Evolutionary conservation across 768 basidiomycete genomes (phyloP).

Genomic region (Pseudohyphozyma bogoriensis): DNA sequence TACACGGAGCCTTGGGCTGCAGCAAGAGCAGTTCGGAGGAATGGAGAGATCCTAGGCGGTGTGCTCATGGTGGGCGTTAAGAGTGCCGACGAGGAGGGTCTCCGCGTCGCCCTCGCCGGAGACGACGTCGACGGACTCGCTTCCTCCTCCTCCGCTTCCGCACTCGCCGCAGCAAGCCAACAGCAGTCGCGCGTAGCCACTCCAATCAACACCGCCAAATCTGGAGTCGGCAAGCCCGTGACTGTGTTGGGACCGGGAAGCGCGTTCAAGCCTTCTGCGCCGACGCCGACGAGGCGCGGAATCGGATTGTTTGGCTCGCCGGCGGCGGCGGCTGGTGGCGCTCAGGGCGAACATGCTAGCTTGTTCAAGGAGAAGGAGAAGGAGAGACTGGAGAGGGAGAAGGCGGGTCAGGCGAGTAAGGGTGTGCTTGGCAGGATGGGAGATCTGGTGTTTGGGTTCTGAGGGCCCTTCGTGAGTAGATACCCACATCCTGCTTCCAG

Average conservation of each 20-base stretch:
- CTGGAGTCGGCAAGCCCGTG: slow-evolving; percentile 14
- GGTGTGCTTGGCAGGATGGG: slow-evolving; percentile 27
- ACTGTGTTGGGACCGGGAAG: slow-evolving; percentile 16
- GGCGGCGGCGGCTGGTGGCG: neutral
- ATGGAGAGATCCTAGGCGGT: slow-evolving; percentile 57
- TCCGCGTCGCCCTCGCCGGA: slow-evolving; percentile 15
- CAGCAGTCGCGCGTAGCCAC: neutral
- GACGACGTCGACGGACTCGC: neutral
- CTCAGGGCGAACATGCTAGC: slow-evolving; percentile 15
- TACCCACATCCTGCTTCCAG: too few relatives aligned
- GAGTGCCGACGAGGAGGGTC: slow-evolving; percentile 24
- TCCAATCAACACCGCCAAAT: neutral
- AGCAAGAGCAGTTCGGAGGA: slow-evolving; percentile 65
- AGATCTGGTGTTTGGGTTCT: slow-evolving; percentile 31
- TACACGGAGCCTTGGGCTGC: slow-evolving; percentile 64
- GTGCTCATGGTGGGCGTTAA: slow-evolving; percentile 78
- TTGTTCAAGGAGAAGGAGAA: slow-evolving; percentile 29
- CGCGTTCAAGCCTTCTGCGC: slow-evolving; percentile 22
- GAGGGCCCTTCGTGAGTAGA: too few relatives aligned
- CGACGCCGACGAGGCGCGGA: slow-evolving; percentile 21
- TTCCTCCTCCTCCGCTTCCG: neutral
- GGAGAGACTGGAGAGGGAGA: slow-evolving; percentile 18
- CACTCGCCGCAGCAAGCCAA: neutral
- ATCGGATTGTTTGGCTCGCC: slow-evolving; percentile 10
- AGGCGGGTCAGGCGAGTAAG: slow-evolving; percentile 20